phyloP scores from a whole-genome alignment of 2,329 filamentous ascomycete species.

The Colletotrichum gloeosporioides region DNA sequence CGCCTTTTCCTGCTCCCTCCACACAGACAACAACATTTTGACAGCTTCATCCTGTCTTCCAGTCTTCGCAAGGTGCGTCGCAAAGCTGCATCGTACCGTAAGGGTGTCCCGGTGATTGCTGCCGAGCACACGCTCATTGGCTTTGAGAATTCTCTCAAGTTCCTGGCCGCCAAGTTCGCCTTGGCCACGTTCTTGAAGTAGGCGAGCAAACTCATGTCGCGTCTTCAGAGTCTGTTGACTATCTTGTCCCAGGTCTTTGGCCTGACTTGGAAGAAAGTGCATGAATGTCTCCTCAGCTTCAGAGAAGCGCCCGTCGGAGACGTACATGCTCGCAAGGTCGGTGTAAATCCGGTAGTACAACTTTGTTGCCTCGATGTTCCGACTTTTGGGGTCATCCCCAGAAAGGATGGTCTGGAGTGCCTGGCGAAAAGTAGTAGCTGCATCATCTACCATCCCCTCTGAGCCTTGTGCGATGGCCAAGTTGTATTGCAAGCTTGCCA shows the following conservation, averaged over 20 bases:
- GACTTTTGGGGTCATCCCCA: not conserved
- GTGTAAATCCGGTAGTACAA: not conserved
- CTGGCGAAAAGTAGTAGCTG: not conserved
- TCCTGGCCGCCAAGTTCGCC: not conserved
- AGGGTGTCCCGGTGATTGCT: not conserved
- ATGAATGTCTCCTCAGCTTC: not conserved
- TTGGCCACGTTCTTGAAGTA: not conserved
- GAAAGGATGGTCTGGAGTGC: not conserved
- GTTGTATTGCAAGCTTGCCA: not conserved
- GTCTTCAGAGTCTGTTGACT: not conserved
- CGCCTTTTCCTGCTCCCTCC: not conserved
- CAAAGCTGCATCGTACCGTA: not conserved
- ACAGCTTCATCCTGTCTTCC: fast-evolving
- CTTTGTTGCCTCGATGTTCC: fast-evolving
- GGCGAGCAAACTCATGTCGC: not conserved
- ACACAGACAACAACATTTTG: not conserved
- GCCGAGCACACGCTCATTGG: not conserved
- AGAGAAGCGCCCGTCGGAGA: not conserved
- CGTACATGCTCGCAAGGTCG: not conserved
- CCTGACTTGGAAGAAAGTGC: not conserved
- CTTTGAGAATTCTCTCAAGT: not conserved
- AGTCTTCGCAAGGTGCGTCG: not conserved
- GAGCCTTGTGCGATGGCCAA: not conserved
- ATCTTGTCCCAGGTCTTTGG: not conserved
- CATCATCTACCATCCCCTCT: not conserved